A percentile compares a stretch with the other conserved stretches of the same genome.
Evolutionary conservation across 192 early-diverging fungal species (phyloP).

Genomic region (Umbelopsis vinacea): DNA sequence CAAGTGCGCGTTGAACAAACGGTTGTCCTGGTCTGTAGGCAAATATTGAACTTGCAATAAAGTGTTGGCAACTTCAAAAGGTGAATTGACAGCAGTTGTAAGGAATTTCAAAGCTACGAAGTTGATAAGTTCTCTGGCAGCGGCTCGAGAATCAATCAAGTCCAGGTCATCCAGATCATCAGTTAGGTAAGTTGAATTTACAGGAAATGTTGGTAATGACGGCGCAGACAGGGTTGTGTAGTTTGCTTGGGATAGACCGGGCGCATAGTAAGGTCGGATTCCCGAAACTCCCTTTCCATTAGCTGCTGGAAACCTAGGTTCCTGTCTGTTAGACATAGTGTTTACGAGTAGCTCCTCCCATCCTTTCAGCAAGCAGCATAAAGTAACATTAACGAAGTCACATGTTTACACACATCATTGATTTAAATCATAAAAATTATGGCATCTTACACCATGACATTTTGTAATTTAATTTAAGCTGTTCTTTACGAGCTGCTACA

Average conservation of each 20-base stretch:
- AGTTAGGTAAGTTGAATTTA: neutral
- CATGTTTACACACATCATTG: no score
- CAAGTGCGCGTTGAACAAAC: neutral
- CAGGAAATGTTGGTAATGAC: neutral
- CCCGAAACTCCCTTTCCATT: constrained; percentile 32
- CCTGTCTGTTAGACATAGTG: constrained; percentile 3
- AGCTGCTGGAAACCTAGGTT: constrained; percentile 30
- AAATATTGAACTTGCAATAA: constrained; percentile 78
- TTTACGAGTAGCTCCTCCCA: no score
- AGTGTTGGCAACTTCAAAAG: constrained; percentile 70
- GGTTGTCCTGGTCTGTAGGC: constrained; percentile 59
- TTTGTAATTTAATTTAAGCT: no score
- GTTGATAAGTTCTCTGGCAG: constrained; percentile 62
- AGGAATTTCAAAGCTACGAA: constrained; percentile 67
- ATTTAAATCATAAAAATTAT: no score
- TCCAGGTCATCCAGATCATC: constrained; percentile 44
- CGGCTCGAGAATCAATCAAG: constrained; percentile 48
- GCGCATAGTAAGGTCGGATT: constrained; percentile 38
- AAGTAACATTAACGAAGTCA: no score
- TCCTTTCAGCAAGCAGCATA: no score
- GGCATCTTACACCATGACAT: no score
- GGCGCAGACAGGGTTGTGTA: constrained; percentile 30
- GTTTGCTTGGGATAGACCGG: constrained; percentile 29
- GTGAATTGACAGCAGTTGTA: constrained; percentile 60
- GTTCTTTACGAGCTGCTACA: neutral